Percentiles rank a stretch among this genome's conserved stretches.
Conservation (phyloP, 352 stramenopile genomes). For the Phytophthora aleatoria region DNA sequence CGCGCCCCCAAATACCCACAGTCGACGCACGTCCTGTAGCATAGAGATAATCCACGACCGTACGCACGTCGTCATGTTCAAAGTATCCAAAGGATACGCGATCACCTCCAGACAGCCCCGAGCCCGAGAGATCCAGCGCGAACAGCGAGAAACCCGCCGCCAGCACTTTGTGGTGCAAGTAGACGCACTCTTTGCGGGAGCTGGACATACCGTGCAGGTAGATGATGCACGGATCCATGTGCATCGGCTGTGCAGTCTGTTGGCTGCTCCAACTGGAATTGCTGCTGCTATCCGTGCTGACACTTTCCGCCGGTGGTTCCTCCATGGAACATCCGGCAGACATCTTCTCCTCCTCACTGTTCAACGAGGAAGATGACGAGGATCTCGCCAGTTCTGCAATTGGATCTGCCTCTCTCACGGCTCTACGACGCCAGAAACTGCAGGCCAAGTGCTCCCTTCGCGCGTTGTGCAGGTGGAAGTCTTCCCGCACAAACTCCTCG, state of each 20-base stretch:
- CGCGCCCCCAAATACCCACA: conserved; percentile 70
- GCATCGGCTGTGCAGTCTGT: background rate
- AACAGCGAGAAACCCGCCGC: conserved; percentile 71
- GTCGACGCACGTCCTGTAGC: conserved; percentile 53
- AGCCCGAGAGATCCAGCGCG: conserved; percentile 73
- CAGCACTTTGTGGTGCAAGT: conserved; percentile 61
- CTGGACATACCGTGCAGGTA: conserved; percentile 85
- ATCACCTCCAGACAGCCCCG: conserved; percentile 66
- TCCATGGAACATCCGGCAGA: conserved; percentile 3
- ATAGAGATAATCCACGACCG: conserved; percentile 70
- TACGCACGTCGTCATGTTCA: conserved; percentile 67
- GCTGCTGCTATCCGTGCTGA: conserved; percentile 38
- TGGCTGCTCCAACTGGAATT: conserved; percentile 25
- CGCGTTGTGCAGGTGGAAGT: conserved; percentile 61
- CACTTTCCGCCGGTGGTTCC: conserved; percentile 17
- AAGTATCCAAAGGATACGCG: conserved; percentile 74
- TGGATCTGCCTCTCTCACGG: conserved; percentile 25
- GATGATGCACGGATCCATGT: conserved; percentile 58
- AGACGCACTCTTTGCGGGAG: conserved; percentile 77
- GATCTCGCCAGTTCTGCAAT: conserved; percentile 20
- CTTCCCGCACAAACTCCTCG: conserved; percentile 51
- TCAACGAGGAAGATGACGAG: conserved; percentile 4
- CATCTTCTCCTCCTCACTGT: conserved; percentile 25
- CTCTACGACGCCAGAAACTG: conserved; percentile 65
- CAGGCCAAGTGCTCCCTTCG: conserved; percentile 63